A percentile compares a stretch with the other conserved stretches of the same genome.
phyloP scores from a whole-genome alignment of 2,329 filamentous ascomycete genomes.

The Aschersonia sp. region DNA sequence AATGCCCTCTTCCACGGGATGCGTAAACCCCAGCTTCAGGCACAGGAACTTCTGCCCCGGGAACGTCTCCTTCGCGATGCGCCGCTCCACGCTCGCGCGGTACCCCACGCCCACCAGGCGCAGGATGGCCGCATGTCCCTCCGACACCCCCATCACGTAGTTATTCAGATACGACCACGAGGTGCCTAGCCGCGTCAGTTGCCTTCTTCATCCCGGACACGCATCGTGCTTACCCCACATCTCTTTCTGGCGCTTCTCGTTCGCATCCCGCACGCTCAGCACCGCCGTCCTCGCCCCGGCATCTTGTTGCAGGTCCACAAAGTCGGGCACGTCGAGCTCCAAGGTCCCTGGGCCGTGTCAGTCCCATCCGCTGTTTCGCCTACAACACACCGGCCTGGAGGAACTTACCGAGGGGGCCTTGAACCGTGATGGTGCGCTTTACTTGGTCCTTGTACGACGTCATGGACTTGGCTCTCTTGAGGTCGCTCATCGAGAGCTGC shows the following conservation, averaged over 20 bases:
- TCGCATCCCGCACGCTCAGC: slow-evolving; percentile 55
- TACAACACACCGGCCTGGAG: not conserved
- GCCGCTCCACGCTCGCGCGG: slow-evolving; percentile 72
- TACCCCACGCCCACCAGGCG: slow-evolving; percentile 93
- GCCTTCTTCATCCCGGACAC: too few species aligned
- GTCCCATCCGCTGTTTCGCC: not conserved
- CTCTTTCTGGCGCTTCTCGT: slow-evolving; percentile 62
- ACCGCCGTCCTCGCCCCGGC: slow-evolving; percentile 44
- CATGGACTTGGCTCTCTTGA: slow-evolving; percentile 34
- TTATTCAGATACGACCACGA: slow-evolving; percentile 81
- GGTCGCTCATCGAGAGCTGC: slow-evolving; percentile 55
- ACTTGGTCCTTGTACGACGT: slow-evolving; percentile 47
- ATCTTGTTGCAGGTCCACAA: slow-evolving; percentile 59
- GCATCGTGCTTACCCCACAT: slow-evolving; percentile 67
- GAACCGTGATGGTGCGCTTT: slow-evolving; percentile 57
- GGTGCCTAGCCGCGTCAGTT: slow-evolving; percentile 45
- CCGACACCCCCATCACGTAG: slow-evolving; percentile 84
- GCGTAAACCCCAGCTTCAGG: slow-evolving; percentile 91
- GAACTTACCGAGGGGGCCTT: slow-evolving; percentile 61
- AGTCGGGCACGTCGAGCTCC: slow-evolving; percentile 65
- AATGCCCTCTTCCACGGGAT: slow-evolving; percentile 81
- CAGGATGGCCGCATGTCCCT: slow-evolving; percentile 89
- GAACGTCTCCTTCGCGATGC: slow-evolving; percentile 59
- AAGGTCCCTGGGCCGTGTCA: slow-evolving; percentile 43
- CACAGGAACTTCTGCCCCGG: slow-evolving; percentile 79